A percentile compares a stretch with the other conserved stretches of the same genome.
phyloP scores from a whole-genome alignment of 2,329 filamentous ascomycete species.

The Penicillium psychrosexuale region DNA sequence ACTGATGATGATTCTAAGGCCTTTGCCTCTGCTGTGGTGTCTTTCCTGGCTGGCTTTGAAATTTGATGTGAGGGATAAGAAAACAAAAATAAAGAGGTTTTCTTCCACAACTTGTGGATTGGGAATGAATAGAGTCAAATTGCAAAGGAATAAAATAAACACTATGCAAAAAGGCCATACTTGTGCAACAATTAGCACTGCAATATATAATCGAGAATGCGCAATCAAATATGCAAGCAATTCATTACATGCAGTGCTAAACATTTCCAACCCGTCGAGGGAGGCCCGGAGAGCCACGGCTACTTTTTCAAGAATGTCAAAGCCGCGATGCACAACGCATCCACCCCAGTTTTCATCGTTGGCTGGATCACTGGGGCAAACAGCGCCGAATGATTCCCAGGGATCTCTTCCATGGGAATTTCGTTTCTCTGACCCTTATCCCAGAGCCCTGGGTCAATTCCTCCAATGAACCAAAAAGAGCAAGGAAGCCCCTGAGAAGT shows the following conservation, averaged over 20 bases:
- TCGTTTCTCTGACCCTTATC: constrained; percentile 49
- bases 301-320: constrained; percentile 42
- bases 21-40: constrained; percentile 26
- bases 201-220: background rate
- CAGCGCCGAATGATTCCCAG: constrained; percentile 58
- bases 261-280: background rate
- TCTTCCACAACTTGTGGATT: background rate
- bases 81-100: background rate
- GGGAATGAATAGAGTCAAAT: background rate
- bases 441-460: constrained; percentile 50
- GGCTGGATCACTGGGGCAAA: constrained; percentile 60
- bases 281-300: background rate
- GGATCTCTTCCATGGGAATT: constrained; percentile 46
- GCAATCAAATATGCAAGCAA: too few species aligned
- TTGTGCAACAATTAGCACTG: background rate
- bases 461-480: constrained; percentile 58
- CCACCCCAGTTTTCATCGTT: constrained; percentile 53
- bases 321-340: constrained; percentile 52
- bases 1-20: constrained; percentile 21
- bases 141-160: background rate
- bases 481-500: constrained; percentile 50
- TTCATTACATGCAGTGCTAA: background rate
- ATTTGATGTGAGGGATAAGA: constrained; percentile 8
- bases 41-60: constrained; percentile 21
- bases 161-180: background rate